A percentile compares a stretch with the other conserved stretches of the same genome.
These are phyloP conservation scores for Gossypium trilobum DNA, from an alignment of 441 rosid species.

Conservation along the genomic window DNA sequence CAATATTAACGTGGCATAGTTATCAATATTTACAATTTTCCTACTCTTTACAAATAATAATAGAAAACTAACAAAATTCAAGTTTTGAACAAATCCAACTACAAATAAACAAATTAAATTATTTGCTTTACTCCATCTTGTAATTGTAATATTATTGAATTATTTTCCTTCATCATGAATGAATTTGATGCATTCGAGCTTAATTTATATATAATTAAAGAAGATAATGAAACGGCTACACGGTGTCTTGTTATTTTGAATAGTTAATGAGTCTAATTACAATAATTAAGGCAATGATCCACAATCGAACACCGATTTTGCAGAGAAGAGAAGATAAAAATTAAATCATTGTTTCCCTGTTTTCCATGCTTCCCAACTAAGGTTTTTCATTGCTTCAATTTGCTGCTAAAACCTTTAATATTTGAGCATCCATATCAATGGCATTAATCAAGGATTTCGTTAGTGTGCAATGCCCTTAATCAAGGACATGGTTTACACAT, in stretches of 20 bases:
- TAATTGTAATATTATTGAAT: too few relatives aligned
- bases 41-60: not conserved
- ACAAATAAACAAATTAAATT: too few relatives aligned
- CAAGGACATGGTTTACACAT: not conserved
- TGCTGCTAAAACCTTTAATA: not conserved
- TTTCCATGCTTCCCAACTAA: not conserved
- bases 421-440: not conserved
- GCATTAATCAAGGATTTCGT: not conserved
- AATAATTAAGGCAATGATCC: not conserved
- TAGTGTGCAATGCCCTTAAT: not conserved
- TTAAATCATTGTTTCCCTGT: not conserved
- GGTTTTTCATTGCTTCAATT: conserved; percentile 1
- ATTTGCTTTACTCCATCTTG: too few relatives aligned
- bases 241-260: too few relatives aligned
- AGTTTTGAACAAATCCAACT: too few relatives aligned
- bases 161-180: too few relatives aligned
- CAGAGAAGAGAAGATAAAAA: not conserved
- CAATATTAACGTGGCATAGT: too few relatives aligned
- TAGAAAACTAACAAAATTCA: not conserved
- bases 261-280: too few relatives aligned
- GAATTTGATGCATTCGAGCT: too few relatives aligned
- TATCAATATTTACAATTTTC: too few relatives aligned
- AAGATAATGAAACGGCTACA: too few relatives aligned
- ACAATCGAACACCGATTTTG: not conserved
- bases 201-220: too few relatives aligned